Base-by-base conservation (phyloP, 1,284 basidiomycete genomes). In the Pseudozyma thailandica region DNA sequence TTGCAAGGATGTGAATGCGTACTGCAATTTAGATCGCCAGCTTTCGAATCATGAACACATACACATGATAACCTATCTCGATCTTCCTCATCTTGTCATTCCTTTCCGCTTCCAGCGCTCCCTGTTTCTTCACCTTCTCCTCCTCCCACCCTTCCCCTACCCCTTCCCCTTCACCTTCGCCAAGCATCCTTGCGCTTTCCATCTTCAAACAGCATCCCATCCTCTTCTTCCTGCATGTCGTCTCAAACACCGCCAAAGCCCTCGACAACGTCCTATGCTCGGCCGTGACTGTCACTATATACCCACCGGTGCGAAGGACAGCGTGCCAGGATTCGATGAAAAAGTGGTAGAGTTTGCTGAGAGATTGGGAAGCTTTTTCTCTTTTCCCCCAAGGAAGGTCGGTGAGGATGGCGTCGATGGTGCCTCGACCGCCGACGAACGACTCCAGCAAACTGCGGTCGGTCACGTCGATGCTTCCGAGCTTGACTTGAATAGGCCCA, bases 21-120 rank as follows among this genome's bases (percentile, higher is more conserved):
- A 5, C 0, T 23, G 15, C 6, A 15, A 7, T 16, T 27, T 37
- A 66, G 31, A 59, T 53, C 10, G 62, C 69, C 2, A 72, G 25
- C 50, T 72, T 72, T 13, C 56, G 44, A 18, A 72, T 60, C 20
- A 64, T 27, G 27, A 72, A 72, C 3, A 63, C 70, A 44, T 72
- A 72, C 30, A 68, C 70, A 37, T 72, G 70, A 46, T 72, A 72
- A 3, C 70, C 70, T 20, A 72, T 72, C 60, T 72, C 70, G 46
- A 72, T 58, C 57, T 68, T 72, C 27, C 70, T 48, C 64, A 72
- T 62, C 47, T 45, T 31, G 2, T 39, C 52, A 27, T 63, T 72
- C 13, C 64, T 27, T 28, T 53, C 6, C 1, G 60, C 63, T 28
- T 72, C 70, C 35, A 68, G 30, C 26, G 47, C 23, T 0, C 63